Evolutionary conservation across 106 monocot genomes (phyloP).

Genomic region (Amphibolis antarctica): DNA sequence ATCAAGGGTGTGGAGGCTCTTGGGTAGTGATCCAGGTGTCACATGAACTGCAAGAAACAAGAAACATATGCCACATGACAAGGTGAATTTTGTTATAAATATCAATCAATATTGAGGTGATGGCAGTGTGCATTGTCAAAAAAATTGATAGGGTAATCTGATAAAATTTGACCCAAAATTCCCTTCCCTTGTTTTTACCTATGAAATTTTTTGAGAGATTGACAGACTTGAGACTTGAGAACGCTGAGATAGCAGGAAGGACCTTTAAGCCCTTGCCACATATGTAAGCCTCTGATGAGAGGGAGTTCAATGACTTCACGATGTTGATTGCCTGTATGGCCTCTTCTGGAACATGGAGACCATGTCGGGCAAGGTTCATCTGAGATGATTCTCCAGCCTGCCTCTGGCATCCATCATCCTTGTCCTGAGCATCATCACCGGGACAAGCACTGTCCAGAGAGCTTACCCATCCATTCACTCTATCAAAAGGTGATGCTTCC

Average conservation of each 20-base stretch:
- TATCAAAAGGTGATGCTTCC: conserved; percentile 45
- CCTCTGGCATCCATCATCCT: conserved; percentile 1
- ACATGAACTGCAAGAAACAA: conserved; percentile 43
- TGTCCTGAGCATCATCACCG: conserved; percentile 14
- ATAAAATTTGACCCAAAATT: not conserved
- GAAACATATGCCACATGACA: not conserved
- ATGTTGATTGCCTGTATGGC: conserved; percentile 49
- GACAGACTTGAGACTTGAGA: conserved; percentile 59
- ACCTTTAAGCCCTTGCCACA: conserved; percentile 64
- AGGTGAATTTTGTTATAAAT: not conserved
- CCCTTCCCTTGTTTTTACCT: conserved; percentile 42
- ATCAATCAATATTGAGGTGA: not conserved
- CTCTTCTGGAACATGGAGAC: conserved; percentile 29
- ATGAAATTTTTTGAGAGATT: conserved; percentile 82
- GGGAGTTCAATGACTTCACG: conserved; percentile 53
- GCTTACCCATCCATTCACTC: conserved; percentile 83
- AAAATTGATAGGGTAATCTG: not conserved
- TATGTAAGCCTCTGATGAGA: conserved; percentile 62
- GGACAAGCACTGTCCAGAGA: conserved; percentile 32
- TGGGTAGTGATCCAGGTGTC: conserved; percentile 69
- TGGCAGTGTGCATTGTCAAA: not conserved
- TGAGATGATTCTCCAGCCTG: conserved; percentile 34
- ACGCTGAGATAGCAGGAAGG: conserved; percentile 59
- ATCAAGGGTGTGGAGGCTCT: conserved; percentile 69
- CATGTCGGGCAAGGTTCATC: conserved; percentile 14